Conservation (phyloP, 1,284 basidiomycete genomes). For the Meira miltonrushii region DNA sequence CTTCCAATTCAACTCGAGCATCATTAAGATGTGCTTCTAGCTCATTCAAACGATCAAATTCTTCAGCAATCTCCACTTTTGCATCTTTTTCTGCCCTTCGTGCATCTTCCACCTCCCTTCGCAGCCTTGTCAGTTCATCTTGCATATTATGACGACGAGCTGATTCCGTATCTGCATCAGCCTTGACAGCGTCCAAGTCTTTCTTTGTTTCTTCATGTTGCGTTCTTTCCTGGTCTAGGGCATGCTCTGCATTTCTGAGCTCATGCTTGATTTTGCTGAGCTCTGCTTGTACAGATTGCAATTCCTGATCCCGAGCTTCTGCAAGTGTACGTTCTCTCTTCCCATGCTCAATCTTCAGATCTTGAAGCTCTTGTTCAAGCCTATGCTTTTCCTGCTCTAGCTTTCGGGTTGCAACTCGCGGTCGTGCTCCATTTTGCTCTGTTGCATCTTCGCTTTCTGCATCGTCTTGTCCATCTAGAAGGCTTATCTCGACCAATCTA, state of each 20-base stretch:
- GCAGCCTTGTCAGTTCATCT: constrained; percentile 37
- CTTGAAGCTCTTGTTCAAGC: constrained; percentile 9
- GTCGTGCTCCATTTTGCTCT: constrained; percentile 1
- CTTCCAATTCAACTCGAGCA: constrained; percentile 38
- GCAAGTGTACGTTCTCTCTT: constrained; percentile 6
- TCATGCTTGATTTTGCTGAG: constrained; percentile 5
- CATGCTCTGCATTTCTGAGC: neutral
- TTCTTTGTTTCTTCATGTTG: constrained; percentile 6
- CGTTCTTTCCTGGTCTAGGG: neutral
- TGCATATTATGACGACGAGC: constrained; percentile 42
- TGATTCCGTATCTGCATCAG: constrained; percentile 32
- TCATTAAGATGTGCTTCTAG: constrained; percentile 35
- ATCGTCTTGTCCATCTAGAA: constrained; percentile 18
- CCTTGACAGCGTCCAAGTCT: constrained; percentile 16
- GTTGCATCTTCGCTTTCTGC: constrained; percentile 16
- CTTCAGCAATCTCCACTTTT: constrained; percentile 30
- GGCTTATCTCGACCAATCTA: constrained; percentile 31
- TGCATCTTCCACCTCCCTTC: constrained; percentile 34
- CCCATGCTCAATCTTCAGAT: constrained; percentile 1
- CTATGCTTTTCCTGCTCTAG: constrained; percentile 1
- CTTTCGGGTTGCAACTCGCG: neutral
- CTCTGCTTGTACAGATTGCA: constrained; percentile 11
- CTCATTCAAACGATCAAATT: constrained; percentile 33
- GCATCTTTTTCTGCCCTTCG: constrained; percentile 27
- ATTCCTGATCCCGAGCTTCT: constrained; percentile 12